phyloP scores from a whole-genome alignment of 176 grass and related monocot genomes.

The Rhipidocladum racemiflorum region DNA sequence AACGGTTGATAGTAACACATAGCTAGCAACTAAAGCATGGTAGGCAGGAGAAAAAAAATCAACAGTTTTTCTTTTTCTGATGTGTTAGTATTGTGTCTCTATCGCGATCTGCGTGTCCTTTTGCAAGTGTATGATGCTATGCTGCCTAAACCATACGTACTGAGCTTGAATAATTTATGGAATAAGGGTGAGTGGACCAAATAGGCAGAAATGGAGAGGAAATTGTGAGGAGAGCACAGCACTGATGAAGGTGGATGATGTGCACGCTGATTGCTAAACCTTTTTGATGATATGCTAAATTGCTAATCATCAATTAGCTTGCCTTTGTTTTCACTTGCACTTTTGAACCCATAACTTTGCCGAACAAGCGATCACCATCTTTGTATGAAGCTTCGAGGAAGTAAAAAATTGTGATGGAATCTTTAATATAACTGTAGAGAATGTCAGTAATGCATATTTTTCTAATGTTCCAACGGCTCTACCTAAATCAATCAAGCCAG shows the following conservation, averaged over 20 bases:
- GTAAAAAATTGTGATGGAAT: neutral
- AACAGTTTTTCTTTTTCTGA: neutral
- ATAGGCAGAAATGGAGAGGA: neutral
- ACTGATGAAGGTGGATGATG: neutral
- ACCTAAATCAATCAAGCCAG: neutral
- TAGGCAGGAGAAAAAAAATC: neutral
- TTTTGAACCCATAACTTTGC: neutral
- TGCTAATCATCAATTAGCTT: neutral
- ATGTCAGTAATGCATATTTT: neutral
- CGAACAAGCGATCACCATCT: neutral
- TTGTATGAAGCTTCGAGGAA: neutral
- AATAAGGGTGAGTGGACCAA: neutral
- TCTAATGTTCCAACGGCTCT: constrained; percentile 4
- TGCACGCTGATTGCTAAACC: neutral
- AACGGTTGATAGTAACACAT: neutral
- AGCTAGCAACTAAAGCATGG: neutral
- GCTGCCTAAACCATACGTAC: neutral
- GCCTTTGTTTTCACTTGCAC: neutral
- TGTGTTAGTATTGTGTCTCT: neutral
- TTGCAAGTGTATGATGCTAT: neutral
- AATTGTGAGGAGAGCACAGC: neutral
- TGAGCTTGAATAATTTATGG: neutral
- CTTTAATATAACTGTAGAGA: neutral
- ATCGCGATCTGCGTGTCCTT: neutral
- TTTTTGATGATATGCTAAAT: neutral